Percentiles rank a stretch among this genome's conserved stretches.
These are phyloP conservation scores for Tylopilus sp. DNA, from an alignment of 1,284 basidiomycete species.

Conservation along the genomic window DNA sequence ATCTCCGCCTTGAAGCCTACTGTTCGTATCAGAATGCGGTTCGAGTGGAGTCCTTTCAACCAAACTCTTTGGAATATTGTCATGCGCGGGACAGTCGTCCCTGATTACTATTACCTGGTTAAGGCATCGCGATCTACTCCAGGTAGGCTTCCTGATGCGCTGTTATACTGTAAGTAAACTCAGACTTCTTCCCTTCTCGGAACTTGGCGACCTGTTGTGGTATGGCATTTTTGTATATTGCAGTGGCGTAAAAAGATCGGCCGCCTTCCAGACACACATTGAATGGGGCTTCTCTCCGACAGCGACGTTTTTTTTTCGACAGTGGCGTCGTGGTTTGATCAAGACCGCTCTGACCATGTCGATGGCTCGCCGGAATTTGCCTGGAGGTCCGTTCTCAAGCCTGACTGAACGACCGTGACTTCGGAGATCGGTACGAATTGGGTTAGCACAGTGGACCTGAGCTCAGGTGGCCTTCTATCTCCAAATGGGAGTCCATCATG, in stretches of 20 bases:
- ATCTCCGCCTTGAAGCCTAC: constrained; percentile 23
- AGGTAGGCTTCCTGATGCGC: constrained; percentile 25
- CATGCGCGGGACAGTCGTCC: neutral
- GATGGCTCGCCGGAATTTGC: constrained; percentile 21
- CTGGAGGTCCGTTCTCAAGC: constrained; percentile 17
- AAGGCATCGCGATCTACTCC: constrained; percentile 21
- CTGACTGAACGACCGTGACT: constrained; percentile 12
- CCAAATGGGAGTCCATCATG: constrained; percentile 19
- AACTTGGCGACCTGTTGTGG: constrained; percentile 10
- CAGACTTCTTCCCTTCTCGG: constrained; percentile 15
- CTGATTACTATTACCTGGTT: constrained; percentile 17
- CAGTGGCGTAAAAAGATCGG: constrained; percentile 20
- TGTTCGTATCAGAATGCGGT: constrained; percentile 4
- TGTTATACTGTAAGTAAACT: constrained; percentile 3
- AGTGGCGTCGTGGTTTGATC: constrained; percentile 23
- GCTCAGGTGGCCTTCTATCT: constrained; percentile 20
- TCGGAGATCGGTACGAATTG: constrained; percentile 28
- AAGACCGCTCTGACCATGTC: constrained; percentile 14
- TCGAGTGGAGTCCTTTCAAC: neutral
- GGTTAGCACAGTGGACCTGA: constrained; percentile 17
- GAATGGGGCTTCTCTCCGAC: constrained; percentile 10
- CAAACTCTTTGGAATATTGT: constrained; percentile 6
- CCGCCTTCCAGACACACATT: constrained; percentile 2
- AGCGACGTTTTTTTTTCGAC: constrained; percentile 18
- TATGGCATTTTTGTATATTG: constrained; percentile 13